Evolutionary conservation across 257 asterid genomes (phyloP), one percentile per base, ranked within the genome.

Genomic region (Solanum ahanhuiri): DNA sequence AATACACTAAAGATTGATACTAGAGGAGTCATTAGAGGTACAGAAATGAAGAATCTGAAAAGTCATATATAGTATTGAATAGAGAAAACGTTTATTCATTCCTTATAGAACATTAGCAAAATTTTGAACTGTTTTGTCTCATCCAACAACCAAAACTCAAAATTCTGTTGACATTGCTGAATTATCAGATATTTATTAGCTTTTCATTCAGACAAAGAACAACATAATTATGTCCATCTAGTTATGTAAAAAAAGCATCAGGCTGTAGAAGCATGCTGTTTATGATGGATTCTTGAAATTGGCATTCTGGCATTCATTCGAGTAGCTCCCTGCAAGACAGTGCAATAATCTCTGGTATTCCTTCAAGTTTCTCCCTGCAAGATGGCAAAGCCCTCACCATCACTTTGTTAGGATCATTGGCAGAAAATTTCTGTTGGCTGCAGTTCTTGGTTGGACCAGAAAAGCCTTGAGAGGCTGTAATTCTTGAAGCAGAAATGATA

Each of bases 401-500:
- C 71, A 89, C 89, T 43, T 88, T 90, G 23, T 88, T 90, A 1
- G 87, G 91, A 83, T 93, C 94, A 81, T 86, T 90, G 10, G 96
- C 67, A 82, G 93, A 58, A 86, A 90, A 69, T 30, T 34, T 92
- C 72, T 86, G 84, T 77, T 85, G 90, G 85, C 83, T 89, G 57
- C 90, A 85, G 22, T 82, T 86, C 70, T 77, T 79, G 72, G 86
- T 82, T 9, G 95, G 91, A 87, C 90, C 86, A 18, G 90, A 86
- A 85, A 87, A 87, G 83, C 88, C 94, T 90, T 88, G 89, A 8
- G 98, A 84, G 8, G 89, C 90, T 51, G 89, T 85, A 91, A 89
- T 93, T 3, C 97, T 89, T 88, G 91, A 88, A 89, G 90, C 90
- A 18, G 96, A 95, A 14, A 96, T 97, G 28, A 95, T 92, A 57